Evolutionary conservation across 129 eudicot genomes (phyloP).

Genomic region (Chrysanthemum lavandulifolium): DNA sequence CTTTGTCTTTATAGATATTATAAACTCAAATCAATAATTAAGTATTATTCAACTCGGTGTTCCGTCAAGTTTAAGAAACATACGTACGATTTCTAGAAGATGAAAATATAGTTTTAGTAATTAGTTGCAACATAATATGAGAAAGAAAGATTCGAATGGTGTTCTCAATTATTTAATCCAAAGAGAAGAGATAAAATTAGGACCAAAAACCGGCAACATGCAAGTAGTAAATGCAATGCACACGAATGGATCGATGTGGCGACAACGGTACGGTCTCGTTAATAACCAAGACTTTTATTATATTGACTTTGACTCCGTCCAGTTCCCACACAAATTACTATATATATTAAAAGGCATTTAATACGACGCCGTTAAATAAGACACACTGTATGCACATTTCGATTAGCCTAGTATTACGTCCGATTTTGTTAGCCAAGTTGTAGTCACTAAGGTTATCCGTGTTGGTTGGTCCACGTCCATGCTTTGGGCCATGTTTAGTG

Average conservation of each 20-base stretch:
- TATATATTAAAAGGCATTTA: too few relatives aligned
- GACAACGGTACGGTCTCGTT: conserved; percentile 19
- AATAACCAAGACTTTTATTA: neutral
- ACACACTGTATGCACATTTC: too few relatives aligned
- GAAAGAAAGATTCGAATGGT: neutral
- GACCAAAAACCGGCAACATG: conserved; percentile 3
- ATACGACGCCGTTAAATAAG: too few relatives aligned
- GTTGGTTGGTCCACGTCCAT: too few relatives aligned
- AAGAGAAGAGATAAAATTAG: neutral
- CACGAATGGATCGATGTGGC: conserved; percentile 18
- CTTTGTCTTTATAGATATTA: neutral
- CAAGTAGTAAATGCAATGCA: conserved; percentile 11
- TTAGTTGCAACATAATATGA: neutral
- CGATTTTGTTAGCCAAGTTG: too few relatives aligned
- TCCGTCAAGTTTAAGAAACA: conserved; percentile 16
- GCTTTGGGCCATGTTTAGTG: too few relatives aligned
- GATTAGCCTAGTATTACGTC: too few relatives aligned
- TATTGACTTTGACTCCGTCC: conserved; percentile 1
- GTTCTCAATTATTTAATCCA: neutral
- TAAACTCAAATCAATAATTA: neutral
- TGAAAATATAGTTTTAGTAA: neutral
- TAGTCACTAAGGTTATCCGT: too few relatives aligned
- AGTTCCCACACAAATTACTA: too few relatives aligned
- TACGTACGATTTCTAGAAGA: conserved; percentile 20
- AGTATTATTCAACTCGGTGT: neutral